phyloP scores from a whole-genome alignment of 2,329 filamentous ascomycete genomes.

The Nothomitra cinnamomea region DNA sequence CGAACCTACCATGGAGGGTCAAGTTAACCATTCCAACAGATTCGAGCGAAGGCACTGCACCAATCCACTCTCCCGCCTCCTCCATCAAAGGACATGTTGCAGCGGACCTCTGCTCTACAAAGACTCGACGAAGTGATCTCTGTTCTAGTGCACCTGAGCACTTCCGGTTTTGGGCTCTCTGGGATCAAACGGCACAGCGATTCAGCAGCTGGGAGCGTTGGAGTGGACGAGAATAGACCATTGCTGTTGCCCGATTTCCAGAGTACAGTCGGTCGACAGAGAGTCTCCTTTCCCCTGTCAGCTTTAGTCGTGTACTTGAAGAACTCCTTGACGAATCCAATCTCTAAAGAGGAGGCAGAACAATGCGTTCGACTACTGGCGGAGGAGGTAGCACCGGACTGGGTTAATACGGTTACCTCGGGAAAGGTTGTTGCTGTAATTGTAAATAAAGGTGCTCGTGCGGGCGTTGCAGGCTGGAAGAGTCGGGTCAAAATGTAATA shows the following conservation, averaged over 20 bases:
- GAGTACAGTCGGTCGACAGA: conserved; percentile 9
- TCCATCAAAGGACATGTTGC: conserved; percentile 36
- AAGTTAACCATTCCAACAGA: conserved; percentile 12
- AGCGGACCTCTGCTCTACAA: conserved; percentile 47
- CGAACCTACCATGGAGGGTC: background rate
- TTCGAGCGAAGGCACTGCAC: conserved; percentile 49
- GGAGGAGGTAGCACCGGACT: conserved; percentile 29
- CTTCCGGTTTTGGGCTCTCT: background rate
- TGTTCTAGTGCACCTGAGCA: conserved; percentile 22
- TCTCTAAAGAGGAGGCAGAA: conserved; percentile 30
- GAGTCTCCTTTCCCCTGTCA: conserved; percentile 48
- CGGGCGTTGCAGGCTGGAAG: background rate
- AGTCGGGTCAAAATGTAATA: background rate
- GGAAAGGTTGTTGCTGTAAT: conserved; percentile 29
- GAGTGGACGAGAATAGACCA: background rate
- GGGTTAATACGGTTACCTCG: conserved; percentile 31
- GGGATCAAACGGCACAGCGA: background rate
- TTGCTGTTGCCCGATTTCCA: background rate
- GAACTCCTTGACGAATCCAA: conserved; percentile 42
- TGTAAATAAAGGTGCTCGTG: conserved; percentile 27
- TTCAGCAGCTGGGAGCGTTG: background rate
- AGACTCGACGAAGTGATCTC: conserved; percentile 51
- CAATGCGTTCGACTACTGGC: conserved; percentile 30
- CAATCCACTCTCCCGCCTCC: conserved; percentile 29
- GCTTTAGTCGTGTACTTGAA: conserved; percentile 46